These are phyloP conservation scores for Solanum hybrid DNA, from an alignment of 305 asterid species.

Conservation along the genomic window DNA sequence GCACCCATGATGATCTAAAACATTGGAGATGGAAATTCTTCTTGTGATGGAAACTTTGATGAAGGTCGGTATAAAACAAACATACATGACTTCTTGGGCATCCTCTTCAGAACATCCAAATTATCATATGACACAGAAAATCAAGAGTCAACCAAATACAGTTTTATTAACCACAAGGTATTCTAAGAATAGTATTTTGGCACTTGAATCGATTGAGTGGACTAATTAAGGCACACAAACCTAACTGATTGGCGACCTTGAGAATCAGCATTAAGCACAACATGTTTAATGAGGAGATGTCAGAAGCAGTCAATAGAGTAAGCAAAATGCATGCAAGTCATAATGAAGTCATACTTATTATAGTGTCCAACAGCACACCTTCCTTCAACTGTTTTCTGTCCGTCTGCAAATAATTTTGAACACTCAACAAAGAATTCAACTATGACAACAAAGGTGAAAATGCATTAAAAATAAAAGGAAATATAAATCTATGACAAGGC, in stretches of 20 bases:
- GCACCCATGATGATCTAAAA: background rate
- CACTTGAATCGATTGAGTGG: background rate
- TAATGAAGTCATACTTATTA: conserved; percentile 53
- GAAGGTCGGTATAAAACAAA: background rate
- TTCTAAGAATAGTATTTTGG: background rate
- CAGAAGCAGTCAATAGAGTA: background rate
- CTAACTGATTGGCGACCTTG: background rate
- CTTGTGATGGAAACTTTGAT: background rate
- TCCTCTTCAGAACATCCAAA: background rate
- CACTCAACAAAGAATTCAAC: background rate
- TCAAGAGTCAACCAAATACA: background rate
- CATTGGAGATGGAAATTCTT: background rate
- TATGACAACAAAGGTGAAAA: background rate
- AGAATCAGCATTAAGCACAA: background rate
- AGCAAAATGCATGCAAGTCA: background rate
- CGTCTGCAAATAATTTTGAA: conserved; percentile 33
- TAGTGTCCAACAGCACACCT: conserved; percentile 71
- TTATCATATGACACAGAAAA: background rate
- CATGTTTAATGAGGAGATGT: background rate
- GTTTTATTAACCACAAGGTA: background rate
- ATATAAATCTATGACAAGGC: background rate
- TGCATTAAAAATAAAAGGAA: background rate
- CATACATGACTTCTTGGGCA: background rate
- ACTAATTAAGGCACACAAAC: background rate
- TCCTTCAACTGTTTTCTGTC: conserved; percentile 73